A percentile compares a stretch with the other conserved stretches of the same genome.
Evolutionary conservation across 2,329 filamentous ascomycete species (phyloP).

Genomic region (Cordyceps farinosa): DNA sequence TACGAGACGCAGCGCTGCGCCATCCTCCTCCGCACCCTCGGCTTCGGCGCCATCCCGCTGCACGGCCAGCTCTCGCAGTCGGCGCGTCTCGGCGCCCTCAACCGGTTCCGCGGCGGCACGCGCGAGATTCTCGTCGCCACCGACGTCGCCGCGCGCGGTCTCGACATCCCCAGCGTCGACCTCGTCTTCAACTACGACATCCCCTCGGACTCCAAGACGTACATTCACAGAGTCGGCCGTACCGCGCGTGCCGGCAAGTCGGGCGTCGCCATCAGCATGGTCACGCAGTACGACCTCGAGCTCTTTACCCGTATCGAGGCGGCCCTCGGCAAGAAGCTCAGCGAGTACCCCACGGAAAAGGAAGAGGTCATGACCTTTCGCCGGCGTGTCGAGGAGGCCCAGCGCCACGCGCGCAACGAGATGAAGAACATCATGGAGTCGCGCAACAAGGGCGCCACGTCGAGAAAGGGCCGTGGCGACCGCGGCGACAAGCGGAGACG

Average conservation of each 20-base stretch:
- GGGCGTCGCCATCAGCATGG: conserved; percentile 74
- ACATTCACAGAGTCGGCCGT: conserved; percentile 84
- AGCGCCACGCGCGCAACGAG: conserved; percentile 61
- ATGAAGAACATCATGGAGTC: conserved; percentile 76
- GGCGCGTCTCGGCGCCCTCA: conserved; percentile 78
- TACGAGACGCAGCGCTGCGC: conserved; percentile 85
- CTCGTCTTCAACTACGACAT: conserved; percentile 83
- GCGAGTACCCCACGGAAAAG: conserved; percentile 66
- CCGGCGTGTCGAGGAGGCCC: no score
- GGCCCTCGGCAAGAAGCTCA: conserved; percentile 72
- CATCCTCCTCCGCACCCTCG: conserved; percentile 76
- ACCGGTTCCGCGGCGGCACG: conserved; percentile 80
- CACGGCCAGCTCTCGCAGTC: conserved; percentile 91
- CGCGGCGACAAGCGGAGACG: conserved; percentile 42
- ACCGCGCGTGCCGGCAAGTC: conserved; percentile 84
- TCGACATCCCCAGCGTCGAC: conserved; percentile 91
- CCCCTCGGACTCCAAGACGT: conserved; percentile 81
- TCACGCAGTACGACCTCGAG: conserved; percentile 85
- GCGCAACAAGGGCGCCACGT: conserved; percentile 40
- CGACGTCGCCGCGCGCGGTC: conserved; percentile 87
- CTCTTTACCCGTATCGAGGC: conserved; percentile 78
- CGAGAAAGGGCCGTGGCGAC: conserved; percentile 37
- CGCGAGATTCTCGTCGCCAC: conserved; percentile 87
- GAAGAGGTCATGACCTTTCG: conserved; percentile 79
- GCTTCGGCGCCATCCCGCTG: conserved; percentile 85